Evolutionary conservation across 2,329 filamentous ascomycete genomes (phyloP).

Genomic region (Pestalotiopsis fici): DNA sequence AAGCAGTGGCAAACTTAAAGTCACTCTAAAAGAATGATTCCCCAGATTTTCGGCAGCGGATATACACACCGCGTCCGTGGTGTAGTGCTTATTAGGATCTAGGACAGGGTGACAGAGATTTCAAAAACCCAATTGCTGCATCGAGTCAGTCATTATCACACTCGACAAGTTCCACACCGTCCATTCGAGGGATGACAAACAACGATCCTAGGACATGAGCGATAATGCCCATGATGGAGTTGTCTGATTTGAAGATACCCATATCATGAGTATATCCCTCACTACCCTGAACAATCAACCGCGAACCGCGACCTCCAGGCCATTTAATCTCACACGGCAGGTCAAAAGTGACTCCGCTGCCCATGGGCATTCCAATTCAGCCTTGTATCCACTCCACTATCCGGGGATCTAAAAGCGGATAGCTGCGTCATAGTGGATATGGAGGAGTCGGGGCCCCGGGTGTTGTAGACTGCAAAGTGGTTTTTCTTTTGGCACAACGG

Average conservation of each 20-base stretch:
- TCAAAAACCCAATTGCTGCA: neutral
- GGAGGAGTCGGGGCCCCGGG: neutral
- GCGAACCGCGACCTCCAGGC: neutral
- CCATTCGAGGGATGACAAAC: too few relatives aligned
- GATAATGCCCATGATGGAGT: too few relatives aligned
- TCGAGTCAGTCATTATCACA: neutral
- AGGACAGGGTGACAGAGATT: neutral
- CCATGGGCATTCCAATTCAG: neutral
- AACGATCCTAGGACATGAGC: neutral
- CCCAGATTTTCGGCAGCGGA: neutral
- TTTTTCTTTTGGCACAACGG: neutral
- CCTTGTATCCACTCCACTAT: neutral
- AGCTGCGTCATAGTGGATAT: slow-evolving; percentile 4
- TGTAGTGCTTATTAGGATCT: neutral
- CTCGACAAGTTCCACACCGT: too few relatives aligned
- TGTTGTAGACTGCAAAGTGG: neutral
- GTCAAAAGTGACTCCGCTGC: neutral
- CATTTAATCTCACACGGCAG: neutral
- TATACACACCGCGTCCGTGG: neutral
- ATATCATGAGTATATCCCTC: neutral
- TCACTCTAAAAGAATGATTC: neutral
- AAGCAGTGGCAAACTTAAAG: neutral
- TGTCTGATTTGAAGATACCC: too few relatives aligned
- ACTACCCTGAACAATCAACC: neutral
- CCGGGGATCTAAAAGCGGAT: neutral